A percentile compares a stretch with the other conserved stretches of the same genome.
Conservation (phyloP, 371 early-diverging fungal genomes). For the Coemansia sp. region DNA sequence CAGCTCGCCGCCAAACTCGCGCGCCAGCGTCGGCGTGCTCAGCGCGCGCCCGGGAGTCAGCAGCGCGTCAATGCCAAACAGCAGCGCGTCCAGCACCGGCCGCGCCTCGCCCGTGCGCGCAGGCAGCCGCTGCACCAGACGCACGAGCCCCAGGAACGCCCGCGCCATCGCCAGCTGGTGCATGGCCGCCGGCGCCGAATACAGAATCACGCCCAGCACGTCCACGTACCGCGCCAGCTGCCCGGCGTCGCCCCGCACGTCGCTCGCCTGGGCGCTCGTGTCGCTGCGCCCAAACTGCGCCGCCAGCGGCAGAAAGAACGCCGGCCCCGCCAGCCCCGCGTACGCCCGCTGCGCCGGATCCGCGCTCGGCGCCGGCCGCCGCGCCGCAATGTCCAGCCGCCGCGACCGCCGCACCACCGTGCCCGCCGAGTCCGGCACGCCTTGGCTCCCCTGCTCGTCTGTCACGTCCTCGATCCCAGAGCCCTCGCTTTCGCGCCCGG, state of each 20-base stretch:
- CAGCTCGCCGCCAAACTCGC: slow-evolving; percentile 37
- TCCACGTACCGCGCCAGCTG: slow-evolving; percentile 34
- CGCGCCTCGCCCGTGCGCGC: slow-evolving; percentile 17
- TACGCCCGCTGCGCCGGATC: slow-evolving; percentile 1
- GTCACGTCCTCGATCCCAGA: not conserved
- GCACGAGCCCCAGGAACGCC: slow-evolving; percentile 37
- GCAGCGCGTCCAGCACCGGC: slow-evolving; percentile 37
- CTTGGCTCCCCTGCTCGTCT: not conserved
- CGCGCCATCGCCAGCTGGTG: slow-evolving; percentile 40
- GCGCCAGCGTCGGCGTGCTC: slow-evolving; percentile 33
- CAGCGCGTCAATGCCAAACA: slow-evolving; percentile 42
- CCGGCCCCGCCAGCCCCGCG: slow-evolving; percentile 28
- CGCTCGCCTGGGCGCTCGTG: slow-evolving; percentile 18
- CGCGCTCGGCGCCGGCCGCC: not conserved
- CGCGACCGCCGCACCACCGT: slow-evolving; percentile 41
- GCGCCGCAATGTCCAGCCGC: slow-evolving; percentile 23
- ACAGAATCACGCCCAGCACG: slow-evolving; percentile 39
- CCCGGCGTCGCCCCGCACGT: slow-evolving; percentile 27
- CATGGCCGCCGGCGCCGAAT: slow-evolving; percentile 25
- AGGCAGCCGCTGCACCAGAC: slow-evolving; percentile 17
- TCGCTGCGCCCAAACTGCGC: slow-evolving; percentile 43
- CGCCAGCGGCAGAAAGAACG: slow-evolving; percentile 45
- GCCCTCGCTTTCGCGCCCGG: slow-evolving; percentile 4
- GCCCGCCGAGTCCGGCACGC: not conserved
- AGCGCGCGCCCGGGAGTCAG: slow-evolving; percentile 33